Evolutionary conservation across 2,329 filamentous ascomycete species (phyloP), one percentile per base, ranked within the genome.

Genomic region (Sordariomycetes sp.): DNA sequence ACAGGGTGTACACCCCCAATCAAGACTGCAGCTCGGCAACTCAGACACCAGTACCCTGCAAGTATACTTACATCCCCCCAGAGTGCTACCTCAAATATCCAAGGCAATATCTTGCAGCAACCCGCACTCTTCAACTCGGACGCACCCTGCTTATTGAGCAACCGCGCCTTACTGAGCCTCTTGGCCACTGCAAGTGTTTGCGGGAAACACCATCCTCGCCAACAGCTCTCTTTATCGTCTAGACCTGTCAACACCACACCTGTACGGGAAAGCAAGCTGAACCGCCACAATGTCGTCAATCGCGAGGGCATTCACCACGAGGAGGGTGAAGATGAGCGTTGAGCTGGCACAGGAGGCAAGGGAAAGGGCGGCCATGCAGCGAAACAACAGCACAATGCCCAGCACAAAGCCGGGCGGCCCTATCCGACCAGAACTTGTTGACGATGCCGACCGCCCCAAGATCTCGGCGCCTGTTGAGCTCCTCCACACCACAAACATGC

Each of bases 401-500:
- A 32, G 28, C 77, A 51, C 12, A 18, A 14, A 46, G 50, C 35
- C 28, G 28, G 16, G 40, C 10, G 40, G 1, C 75, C 54, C 54
- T 25, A 28, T 35, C 25, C 55, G 55, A 50, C 43, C 40, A 20
- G 43, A 50, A n/a, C 34, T 34, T 10, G n/a, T 62, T 85, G 54
- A 14, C 51, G 24, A 25, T 57, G 28, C 55, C 37, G 43, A 50
- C 64, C 82, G 87, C 60, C 71, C 79, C 69, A 86, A 91, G 76
- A 99, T 99, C 69, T 99, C 94, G 1, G 83, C 80, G 3, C 94
- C 94, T 0, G 80, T 96, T 57, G 86, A 91, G 71, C 80, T 99
- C 62, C 78, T 97, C 54, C 95, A 94, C 60, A 96, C 93, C 5
- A 97, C 94, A 65, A 99, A 97, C 73, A 90, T 95, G 82, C 86